Evolutionary conservation across 163 green algal genomes (phyloP).

Genomic region (Prototheca cutis): DNA sequence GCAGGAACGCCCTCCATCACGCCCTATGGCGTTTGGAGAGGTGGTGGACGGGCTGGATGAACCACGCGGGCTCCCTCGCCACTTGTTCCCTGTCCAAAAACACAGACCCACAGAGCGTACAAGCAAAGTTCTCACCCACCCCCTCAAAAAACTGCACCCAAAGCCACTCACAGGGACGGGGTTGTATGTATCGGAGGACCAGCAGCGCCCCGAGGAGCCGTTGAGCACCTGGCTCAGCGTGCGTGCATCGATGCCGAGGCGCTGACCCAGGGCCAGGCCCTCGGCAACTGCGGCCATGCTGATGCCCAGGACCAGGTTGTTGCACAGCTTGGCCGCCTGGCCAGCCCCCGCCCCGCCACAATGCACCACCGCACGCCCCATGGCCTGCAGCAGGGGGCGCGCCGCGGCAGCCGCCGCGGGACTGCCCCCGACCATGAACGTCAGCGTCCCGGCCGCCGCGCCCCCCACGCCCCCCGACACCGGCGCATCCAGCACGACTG

Average conservation of each 20-base stretch:
- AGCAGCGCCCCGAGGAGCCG: slow-evolving; percentile 46
- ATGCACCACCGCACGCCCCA: slow-evolving; percentile 40
- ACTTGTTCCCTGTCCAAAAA: too few species aligned
- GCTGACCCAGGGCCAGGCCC: slow-evolving; percentile 37
- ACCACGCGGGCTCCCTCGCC: too few species aligned
- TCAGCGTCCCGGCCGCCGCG: slow-evolving; percentile 39
- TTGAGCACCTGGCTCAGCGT: slow-evolving; percentile 54
- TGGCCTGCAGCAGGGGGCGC: slow-evolving; percentile 32
- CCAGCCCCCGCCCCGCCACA: slow-evolving; percentile 34
- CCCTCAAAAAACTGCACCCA: not conserved
- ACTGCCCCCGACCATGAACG: slow-evolving; percentile 55
- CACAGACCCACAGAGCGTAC: too few species aligned
- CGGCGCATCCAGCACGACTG: slow-evolving; percentile 50
- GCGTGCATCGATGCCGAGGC: slow-evolving; percentile 43
- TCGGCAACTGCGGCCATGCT: slow-evolving; percentile 53
- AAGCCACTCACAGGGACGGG: slow-evolving; percentile 29
- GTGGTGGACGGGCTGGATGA: too few species aligned
- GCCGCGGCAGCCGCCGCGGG: slow-evolving; percentile 20
- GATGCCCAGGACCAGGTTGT: slow-evolving; percentile 50
- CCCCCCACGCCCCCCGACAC: slow-evolving; percentile 40
- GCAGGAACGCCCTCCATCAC: slow-evolving; percentile 47
- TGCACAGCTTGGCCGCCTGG: slow-evolving; percentile 52
- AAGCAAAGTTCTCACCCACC: too few species aligned
- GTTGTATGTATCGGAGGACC: slow-evolving; percentile 38
- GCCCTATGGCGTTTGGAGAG: too few species aligned